These are phyloP conservation scores for Pseudozyma sp. DNA, from an alignment of 1,284 basidiomycete genomes.

Conservation along the genomic window DNA sequence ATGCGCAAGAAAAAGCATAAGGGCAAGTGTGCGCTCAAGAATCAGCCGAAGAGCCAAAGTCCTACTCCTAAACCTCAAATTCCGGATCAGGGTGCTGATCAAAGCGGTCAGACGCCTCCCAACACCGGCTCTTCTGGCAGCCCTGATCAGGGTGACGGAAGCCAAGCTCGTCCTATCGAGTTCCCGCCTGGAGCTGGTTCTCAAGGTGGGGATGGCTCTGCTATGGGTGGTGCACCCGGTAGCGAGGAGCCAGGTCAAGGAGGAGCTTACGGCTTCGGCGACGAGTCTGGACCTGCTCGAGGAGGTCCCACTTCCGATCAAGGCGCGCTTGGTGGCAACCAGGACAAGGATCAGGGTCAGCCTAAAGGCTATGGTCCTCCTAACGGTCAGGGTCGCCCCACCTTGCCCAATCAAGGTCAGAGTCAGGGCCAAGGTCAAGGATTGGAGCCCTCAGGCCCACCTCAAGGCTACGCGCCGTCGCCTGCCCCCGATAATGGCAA, in stretches of 20 bases:
- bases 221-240: too few species aligned
- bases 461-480: neutral
- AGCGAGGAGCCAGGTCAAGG: too few species aligned
- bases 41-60: slow-evolving; percentile 4
- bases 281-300: too few species aligned
- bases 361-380: neutral
- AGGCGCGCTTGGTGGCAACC: neutral
- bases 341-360: neutral
- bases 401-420: neutral
- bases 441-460: neutral
- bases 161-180: neutral
- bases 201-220: neutral
- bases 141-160: neutral
- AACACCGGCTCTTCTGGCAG: neutral
- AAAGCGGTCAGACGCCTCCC: neutral
- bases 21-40: slow-evolving; percentile 18
- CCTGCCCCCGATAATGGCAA: neutral
- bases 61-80: neutral
- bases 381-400: neutral
- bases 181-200: neutral
- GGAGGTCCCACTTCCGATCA: too few species aligned
- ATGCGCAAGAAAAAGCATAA: slow-evolving; percentile 32
- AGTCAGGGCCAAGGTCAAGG: slow-evolving; percentile 5
- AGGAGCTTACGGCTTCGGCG: too few species aligned
- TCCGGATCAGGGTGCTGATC: neutral